A percentile compares a stretch with the other conserved stretches of the same genome.
Conservation (phyloP, 768 basidiomycete genomes). For the Panellus pusillus region DNA sequence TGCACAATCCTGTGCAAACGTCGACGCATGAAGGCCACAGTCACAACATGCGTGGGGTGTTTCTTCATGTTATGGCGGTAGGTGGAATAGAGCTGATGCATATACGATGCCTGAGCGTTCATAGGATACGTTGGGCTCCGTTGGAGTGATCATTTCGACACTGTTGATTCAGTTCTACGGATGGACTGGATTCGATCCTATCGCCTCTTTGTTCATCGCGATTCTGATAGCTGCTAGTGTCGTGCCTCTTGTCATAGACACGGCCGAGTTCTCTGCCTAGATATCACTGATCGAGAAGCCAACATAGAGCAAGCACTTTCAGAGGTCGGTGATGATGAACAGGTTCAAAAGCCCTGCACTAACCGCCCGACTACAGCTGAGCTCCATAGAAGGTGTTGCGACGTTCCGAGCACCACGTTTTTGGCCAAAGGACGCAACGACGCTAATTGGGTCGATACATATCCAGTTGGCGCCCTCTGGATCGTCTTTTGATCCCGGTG, state of each 20-base stretch:
- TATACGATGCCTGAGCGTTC: not conserved
- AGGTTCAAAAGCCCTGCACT: not conserved
- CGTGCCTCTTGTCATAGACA: conserved; percentile 91
- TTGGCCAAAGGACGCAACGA: conserved; percentile 92
- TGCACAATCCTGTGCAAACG: conserved; percentile 52
- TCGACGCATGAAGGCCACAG: conserved; percentile 80
- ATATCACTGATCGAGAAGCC: conserved; percentile 65
- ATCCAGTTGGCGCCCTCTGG: conserved; percentile 76
- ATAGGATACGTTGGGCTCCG: conserved; percentile 93
- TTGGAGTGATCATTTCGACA: conserved; percentile 97
- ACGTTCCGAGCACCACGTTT: conserved; percentile 84
- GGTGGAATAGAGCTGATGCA: conserved; percentile 23
- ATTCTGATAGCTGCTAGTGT: conserved; percentile 94
- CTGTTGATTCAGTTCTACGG: conserved; percentile 94
- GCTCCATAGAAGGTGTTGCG: conserved; percentile 72
- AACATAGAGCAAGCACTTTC: conserved; percentile 58
- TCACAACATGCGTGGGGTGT: conserved; percentile 99
- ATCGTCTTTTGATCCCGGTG: conserved; percentile 54
- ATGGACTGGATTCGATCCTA: conserved; percentile 98
- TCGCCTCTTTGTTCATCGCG: conserved; percentile 96
- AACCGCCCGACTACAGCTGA: conserved; percentile 48
- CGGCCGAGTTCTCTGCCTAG: conserved; percentile 82
- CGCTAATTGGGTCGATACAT: conserved; percentile 88
- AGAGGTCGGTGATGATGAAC: conserved; percentile 48
- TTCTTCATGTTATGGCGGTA: conserved; percentile 95